Conservation (phyloP, 2,329 filamentous ascomycete genomes). For the Ophiocordyceps camponoti-saundersi region DNA sequence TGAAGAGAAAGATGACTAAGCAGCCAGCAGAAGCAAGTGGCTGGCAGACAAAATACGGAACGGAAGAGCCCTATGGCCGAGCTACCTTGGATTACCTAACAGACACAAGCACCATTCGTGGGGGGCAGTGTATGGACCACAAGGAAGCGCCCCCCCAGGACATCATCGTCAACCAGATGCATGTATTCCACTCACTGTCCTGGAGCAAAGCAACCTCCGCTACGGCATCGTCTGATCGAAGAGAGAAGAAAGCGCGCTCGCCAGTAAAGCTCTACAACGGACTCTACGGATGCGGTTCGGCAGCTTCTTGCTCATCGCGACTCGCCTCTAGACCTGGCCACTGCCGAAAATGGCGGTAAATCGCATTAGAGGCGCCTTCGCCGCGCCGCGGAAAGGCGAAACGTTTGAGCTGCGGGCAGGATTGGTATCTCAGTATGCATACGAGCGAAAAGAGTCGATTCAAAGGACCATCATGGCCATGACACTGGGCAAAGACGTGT, state of each 20-base stretch:
- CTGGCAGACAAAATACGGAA: not conserved
- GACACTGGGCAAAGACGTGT: slow-evolving; percentile 97
- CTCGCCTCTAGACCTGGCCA: slow-evolving; percentile 34
- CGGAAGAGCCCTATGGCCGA: not conserved
- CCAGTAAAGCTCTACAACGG: not conserved
- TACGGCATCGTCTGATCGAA: not conserved
- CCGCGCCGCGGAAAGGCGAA: slow-evolving; percentile 86
- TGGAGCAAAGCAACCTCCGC: not conserved
- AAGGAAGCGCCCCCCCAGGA: not conserved
- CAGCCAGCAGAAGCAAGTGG: not conserved
- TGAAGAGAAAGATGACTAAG: not conserved
- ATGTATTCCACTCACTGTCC: not conserved
- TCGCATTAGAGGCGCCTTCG: slow-evolving; percentile 86
- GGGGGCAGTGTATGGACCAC: not conserved
- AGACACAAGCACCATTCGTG: not conserved
- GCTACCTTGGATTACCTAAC: not conserved
- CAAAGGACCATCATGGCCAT: slow-evolving; percentile 99
- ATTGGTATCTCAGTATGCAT: slow-evolving; percentile 95
- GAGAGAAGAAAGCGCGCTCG: not conserved
- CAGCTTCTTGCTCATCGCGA: not conserved
- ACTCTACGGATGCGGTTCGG: not conserved
- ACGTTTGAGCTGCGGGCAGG: slow-evolving; percentile 94
- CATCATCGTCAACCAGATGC: not conserved
- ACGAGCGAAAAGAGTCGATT: slow-evolving; percentile 96
- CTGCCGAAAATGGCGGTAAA: slow-evolving; percentile 68